A percentile compares a stretch with the other conserved stretches of the same genome.
Conservation (phyloP, 2,329 filamentous ascomycete genomes). For the Teratosphaeria zuluensis region DNA sequence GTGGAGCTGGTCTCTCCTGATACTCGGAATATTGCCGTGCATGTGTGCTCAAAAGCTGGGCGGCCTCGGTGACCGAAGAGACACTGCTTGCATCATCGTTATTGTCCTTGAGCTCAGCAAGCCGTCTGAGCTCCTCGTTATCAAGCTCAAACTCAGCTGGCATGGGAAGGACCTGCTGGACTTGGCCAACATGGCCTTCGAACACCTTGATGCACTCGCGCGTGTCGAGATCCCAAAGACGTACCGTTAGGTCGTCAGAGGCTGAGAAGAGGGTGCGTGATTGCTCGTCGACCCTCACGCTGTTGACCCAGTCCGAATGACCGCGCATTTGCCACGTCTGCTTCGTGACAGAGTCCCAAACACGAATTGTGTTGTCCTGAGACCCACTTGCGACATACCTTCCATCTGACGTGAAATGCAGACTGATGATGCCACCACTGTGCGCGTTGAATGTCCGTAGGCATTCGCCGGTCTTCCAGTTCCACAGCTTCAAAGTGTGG, state of each 20-base stretch:
- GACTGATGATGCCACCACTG: constrained; percentile 68
- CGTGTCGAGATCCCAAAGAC: constrained; percentile 87
- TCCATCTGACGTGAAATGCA: constrained; percentile 66
- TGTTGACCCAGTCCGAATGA: constrained; percentile 92
- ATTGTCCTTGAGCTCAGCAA: constrained; percentile 43
- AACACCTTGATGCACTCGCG: constrained; percentile 67
- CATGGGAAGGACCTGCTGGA: constrained; percentile 80
- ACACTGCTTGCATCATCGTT: constrained; percentile 29
- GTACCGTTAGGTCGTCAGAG: constrained; percentile 84
- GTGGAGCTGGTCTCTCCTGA: constrained; percentile 5
- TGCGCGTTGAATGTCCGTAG: constrained; percentile 74
- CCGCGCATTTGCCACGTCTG: constrained; percentile 71
- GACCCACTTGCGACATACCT: constrained; percentile 81
- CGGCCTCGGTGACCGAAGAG: constrained; percentile 14
- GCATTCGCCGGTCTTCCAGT: constrained; percentile 85
- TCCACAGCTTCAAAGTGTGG: constrained; percentile 84
- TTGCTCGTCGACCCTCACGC: constrained; percentile 71
- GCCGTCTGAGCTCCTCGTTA: constrained; percentile 38
- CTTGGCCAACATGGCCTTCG: constrained; percentile 85
- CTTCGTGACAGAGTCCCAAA: constrained; percentile 85
- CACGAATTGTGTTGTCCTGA: constrained; percentile 78
- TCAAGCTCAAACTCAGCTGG: constrained; percentile 85
- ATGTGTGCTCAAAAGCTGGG: constrained; percentile 2
- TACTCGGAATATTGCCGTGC: constrained; percentile 5
- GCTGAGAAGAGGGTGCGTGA: constrained; percentile 76